Conservation (phyloP, 2,329 filamentous ascomycete genomes). For the Cladorrhinum sp. region DNA sequence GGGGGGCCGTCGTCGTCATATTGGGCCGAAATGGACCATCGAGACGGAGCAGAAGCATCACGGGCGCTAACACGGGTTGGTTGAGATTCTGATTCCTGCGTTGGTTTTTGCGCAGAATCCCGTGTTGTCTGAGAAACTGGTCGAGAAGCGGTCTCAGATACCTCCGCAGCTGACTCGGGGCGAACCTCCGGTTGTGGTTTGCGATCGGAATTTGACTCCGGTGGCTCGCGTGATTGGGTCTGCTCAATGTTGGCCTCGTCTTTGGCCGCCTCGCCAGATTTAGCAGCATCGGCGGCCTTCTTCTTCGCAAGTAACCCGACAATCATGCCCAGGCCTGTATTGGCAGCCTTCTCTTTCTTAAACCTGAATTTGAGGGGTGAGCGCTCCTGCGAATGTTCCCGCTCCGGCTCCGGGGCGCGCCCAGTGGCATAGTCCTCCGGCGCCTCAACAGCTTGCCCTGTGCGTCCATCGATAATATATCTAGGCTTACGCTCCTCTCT, state of each 20-base stretch:
- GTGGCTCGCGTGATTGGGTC: not conserved
- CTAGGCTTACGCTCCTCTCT: conserved; percentile 25
- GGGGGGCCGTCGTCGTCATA: conserved; percentile 43
- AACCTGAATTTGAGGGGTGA: conserved; percentile 17
- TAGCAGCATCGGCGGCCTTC: conserved; percentile 10
- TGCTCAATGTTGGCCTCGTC: conserved; percentile 10
- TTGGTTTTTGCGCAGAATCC: conserved; percentile 1
- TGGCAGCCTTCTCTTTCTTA: conserved; percentile 41
- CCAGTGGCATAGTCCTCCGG: conserved; percentile 35
- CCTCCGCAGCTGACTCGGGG: not conserved
- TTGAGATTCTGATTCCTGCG: conserved; percentile 2
- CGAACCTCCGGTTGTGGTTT: conserved; percentile 2
- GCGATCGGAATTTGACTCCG: conserved; percentile 2
- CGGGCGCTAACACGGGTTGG: conserved; percentile 1
- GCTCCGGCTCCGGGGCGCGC: conserved; percentile 46
- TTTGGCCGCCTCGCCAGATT: conserved; percentile 9
- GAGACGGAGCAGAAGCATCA: conserved; percentile 12
- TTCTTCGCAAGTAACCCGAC: conserved; percentile 11
- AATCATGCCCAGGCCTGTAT: conserved; percentile 40
- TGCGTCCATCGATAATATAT: conserved; percentile 38
- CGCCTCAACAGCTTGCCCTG: conserved; percentile 41
- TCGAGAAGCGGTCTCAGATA: not conserved
- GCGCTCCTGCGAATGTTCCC: conserved; percentile 37
- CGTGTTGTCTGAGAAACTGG: not conserved
- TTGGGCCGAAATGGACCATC: conserved; percentile 36